These are phyloP conservation scores for Backusella tarrabulga DNA, from an alignment of 192 early-diverging fungal genomes.

Conservation along the genomic window DNA sequence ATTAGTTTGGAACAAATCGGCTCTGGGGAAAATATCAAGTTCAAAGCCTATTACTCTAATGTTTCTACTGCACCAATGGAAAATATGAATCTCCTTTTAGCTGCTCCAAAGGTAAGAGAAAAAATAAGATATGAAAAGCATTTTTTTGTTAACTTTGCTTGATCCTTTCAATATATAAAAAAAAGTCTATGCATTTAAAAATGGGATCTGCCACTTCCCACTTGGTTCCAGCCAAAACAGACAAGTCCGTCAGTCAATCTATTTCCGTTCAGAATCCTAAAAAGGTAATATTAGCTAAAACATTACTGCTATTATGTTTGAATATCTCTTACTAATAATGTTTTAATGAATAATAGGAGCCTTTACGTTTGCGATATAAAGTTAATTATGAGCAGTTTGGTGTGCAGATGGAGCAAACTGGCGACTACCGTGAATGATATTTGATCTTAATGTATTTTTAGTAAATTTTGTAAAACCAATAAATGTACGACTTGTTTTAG, in stretches of 20 bases:
- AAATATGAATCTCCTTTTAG: constrained; percentile 40
- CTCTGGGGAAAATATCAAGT: neutral
- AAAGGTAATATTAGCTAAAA: neutral
- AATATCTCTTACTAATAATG: neutral
- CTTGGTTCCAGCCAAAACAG: constrained; percentile 33
- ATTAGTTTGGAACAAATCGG: constrained; percentile 34
- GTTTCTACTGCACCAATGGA: constrained; percentile 40
- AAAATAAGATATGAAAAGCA: neutral
- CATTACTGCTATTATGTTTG: neutral
- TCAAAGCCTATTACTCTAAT: constrained; percentile 46
- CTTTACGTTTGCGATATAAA: constrained; percentile 43
- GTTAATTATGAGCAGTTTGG: constrained; percentile 42
- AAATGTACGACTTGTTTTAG: neutral
- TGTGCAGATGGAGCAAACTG: constrained; percentile 44
- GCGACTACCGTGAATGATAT: constrained; percentile 6
- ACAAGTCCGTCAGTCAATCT: constrained; percentile 34
- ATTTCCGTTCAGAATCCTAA: constrained; percentile 35
- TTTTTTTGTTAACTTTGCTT: neutral
- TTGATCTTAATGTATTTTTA: neutral
- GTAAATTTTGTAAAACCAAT: neutral
- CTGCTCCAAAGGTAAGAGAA: constrained; percentile 43
- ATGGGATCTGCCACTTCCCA: constrained; percentile 42
- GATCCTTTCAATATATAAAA: neutral
- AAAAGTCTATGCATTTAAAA: constrained; percentile 20
- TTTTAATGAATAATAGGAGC: neutral